Conservation (phyloP, 768 basidiomycete species). For the Lactarius evosmus region DNA sequence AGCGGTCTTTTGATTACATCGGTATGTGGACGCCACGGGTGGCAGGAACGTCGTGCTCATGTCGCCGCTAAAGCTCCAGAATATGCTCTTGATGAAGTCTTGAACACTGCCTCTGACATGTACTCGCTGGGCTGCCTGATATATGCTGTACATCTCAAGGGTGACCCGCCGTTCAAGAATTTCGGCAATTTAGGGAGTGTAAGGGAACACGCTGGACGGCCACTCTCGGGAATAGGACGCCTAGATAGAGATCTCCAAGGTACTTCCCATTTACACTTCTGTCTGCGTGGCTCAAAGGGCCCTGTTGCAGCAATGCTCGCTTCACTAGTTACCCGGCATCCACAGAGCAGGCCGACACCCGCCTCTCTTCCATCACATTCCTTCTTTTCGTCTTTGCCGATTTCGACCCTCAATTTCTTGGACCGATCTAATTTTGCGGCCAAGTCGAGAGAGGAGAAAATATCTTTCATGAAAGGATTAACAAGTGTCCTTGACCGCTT, state of each 20-base stretch:
- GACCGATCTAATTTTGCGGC: conserved; percentile 94
- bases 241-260: conserved; percentile 75
- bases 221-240: conserved; percentile 57
- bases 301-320: conserved; percentile 62
- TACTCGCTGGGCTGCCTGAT: conserved; percentile 89
- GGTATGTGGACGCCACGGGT: conserved; percentile 47
- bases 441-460: conserved; percentile 93
- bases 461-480: conserved; percentile 92
- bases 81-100: conserved; percentile 85
- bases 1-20: conserved; percentile 93
- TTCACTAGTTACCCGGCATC: conserved; percentile 76
- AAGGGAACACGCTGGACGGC: conserved; percentile 64
- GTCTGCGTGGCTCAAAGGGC: conserved; percentile 6
- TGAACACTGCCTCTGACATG: conserved; percentile 88
- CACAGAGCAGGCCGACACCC: conserved; percentile 70
- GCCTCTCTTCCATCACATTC: conserved; percentile 76
- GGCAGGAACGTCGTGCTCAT: neutral
- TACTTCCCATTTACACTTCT: conserved; percentile 31
- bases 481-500: conserved; percentile 77
- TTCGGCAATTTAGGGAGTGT: conserved; percentile 70
- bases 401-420: conserved; percentile 93
- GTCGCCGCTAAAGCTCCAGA: conserved; percentile 69
- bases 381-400: conserved; percentile 94
- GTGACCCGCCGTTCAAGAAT: conserved; percentile 82
- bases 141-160: conserved; percentile 88